Percentiles rank a stretch among this genome's conserved stretches.
Conservation (phyloP, 768 basidiomycete species). For the Cystofilobasidium ferigula region DNA sequence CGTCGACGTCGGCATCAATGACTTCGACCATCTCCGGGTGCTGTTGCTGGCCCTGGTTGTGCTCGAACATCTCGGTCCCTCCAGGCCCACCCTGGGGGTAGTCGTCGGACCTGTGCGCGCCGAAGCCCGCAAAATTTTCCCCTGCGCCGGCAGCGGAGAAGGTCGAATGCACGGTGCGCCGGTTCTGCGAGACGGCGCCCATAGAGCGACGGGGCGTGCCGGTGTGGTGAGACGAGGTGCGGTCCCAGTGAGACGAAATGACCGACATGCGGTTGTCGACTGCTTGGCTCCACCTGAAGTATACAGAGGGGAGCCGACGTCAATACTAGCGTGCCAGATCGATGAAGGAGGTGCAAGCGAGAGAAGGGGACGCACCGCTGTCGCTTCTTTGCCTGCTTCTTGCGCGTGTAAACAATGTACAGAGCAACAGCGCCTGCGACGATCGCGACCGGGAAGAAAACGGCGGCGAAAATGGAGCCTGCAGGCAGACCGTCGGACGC, state of each 20-base stretch:
- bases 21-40: slow-evolving; percentile 19
- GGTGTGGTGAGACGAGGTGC: slow-evolving; percentile 13
- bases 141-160: slow-evolving; percentile 7
- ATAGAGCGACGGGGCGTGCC: not conserved
- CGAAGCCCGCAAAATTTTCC: slow-evolving; percentile 21
- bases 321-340: not conserved
- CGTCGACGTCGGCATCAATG: slow-evolving; percentile 1
- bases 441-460: slow-evolving; percentile 13
- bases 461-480: slow-evolving; percentile 16
- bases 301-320: no score
- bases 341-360: not conserved
- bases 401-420: slow-evolving; percentile 11
- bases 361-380: slow-evolving; percentile 11
- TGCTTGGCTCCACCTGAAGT: slow-evolving; percentile 21
- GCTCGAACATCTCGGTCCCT: no score
- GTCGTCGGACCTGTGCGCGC: slow-evolving; percentile 2
- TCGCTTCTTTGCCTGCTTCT: slow-evolving; percentile 23
- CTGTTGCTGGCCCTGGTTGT: not conserved
- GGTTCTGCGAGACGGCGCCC: slow-evolving; percentile 2
- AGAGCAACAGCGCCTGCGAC: slow-evolving; percentile 9
- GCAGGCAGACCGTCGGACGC: slow-evolving; percentile 6
- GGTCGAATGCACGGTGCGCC: slow-evolving; percentile 9
- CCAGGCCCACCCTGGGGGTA: not conserved
- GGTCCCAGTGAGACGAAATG: slow-evolving; percentile 24
- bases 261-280: slow-evolving; percentile 26